Evolutionary conservation across 768 basidiomycete species (phyloP), one percentile per base, ranked within the genome.

Genomic region (Lactifluus rugatus): DNA sequence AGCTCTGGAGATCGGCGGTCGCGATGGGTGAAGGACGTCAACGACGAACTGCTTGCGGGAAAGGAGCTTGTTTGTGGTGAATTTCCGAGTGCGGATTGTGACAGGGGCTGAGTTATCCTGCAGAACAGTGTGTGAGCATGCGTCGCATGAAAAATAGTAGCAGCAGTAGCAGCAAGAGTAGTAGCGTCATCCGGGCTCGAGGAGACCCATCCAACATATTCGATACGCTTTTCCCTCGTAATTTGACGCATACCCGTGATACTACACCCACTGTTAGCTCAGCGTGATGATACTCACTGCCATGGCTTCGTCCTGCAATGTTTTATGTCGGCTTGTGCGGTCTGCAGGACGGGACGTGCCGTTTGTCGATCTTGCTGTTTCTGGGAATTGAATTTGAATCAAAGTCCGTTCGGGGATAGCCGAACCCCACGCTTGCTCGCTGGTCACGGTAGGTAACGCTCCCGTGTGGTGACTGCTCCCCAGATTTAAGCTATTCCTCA

Each of bases 31-130:
- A 66, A 96, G 84, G 66, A 95, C 82, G 66, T 94, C 93, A 65
- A 97, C 81, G 66, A 97, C 81, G 70, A 98, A 94, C 80, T 98
- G 96, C 69, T 91, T 89, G 67, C 96, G 89, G 66, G 89, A 84
- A 51, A 99, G 79, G 64, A 99, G 88, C 61, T 93, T 92, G 83
- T 99, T 99, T 71, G 94, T 96, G 75, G 97, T 89, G 80, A 98
- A 98, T 81, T 99, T 97, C 74, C 94, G 89, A 55, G 96, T 96
- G 69, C 96, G 91, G 72, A 99, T 81, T 65, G 96, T 99, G 66
- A 99, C 81, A 60, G 94, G 85, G 72, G 90, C 78, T 71, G 72
- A 77, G 72, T 89, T 89, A 76, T 87, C 81, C 88, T 90, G 66
- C 21, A 70, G 64, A 56, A 64, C 60, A 48, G 11, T 56, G 62